Evolutionary conservation across 495 filamentous ascomycete genomes (phyloP).

Genomic region (Lasiosphaeria ovina): DNA sequence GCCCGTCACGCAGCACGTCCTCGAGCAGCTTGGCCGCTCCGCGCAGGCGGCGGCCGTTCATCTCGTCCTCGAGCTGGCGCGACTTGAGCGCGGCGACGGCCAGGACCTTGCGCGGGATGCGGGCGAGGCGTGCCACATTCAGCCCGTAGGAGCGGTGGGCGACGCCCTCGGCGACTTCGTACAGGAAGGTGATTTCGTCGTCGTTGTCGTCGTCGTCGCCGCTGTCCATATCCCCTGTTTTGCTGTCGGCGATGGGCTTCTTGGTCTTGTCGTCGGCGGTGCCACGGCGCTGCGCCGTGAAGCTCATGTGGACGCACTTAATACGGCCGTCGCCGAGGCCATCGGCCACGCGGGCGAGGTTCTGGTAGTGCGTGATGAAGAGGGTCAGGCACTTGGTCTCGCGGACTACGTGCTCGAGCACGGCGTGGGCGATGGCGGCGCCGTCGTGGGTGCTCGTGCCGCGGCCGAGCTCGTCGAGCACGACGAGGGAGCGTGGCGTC

Average conservation of each 20-base stretch:
- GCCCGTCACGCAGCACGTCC: constrained; percentile 32
- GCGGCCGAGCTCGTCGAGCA: constrained; percentile 93
- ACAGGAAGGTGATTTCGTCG: constrained; percentile 74
- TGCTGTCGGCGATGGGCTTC: constrained; percentile 25
- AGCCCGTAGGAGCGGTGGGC: constrained; percentile 92
- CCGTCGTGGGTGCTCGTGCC: constrained; percentile 95
- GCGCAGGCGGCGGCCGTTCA: constrained; percentile 55
- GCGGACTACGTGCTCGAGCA: constrained; percentile 78
- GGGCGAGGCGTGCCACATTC: constrained; percentile 87
- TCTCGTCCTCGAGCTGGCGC: constrained; percentile 71
- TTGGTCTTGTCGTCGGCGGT: constrained; percentile 5
- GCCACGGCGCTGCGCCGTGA: constrained; percentile 48
- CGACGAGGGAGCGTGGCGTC: constrained; percentile 73
- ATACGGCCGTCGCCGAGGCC: constrained; percentile 60
- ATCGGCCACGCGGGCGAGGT: constrained; percentile 67
- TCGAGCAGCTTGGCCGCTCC: constrained; percentile 49
- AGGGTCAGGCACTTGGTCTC: constrained; percentile 73
- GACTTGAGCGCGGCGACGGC: constrained; percentile 79
- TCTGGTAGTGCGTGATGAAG: constrained; percentile 98
- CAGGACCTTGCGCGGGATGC: constrained; percentile 71
- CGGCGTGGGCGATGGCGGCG: constrained; percentile 91
- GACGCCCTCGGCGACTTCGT: constrained; percentile 80
- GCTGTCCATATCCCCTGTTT: constrained; percentile 25
- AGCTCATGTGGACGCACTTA: constrained; percentile 81
- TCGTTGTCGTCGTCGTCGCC: constrained; percentile 43